Conservation (phyloP, 441 rosid species). For the Erodium trifolium region DNA sequence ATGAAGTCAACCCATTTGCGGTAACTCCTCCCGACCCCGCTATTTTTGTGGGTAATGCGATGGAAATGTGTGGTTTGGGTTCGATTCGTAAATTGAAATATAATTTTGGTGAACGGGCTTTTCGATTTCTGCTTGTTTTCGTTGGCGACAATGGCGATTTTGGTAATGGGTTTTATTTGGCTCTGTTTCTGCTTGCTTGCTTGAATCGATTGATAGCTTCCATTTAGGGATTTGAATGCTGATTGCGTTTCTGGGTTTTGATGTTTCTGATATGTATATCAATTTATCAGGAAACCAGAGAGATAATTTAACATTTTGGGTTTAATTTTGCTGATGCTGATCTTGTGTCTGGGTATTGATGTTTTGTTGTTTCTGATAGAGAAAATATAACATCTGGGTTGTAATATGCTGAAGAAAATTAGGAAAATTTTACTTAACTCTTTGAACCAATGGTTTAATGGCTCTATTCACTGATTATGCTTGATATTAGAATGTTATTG, state of each 20-base stretch:
- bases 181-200: not conserved
- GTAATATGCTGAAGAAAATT: not conserved
- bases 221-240: not conserved
- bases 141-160: conserved; percentile 5
- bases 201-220: not conserved
- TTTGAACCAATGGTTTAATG: not conserved
- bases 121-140: not conserved
- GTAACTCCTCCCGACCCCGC: conserved; percentile 27
- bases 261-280: not conserved
- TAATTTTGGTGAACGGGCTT: not conserved
- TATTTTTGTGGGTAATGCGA: not conserved
- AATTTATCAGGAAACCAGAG: not conserved
- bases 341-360: too few species aligned
- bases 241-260: not conserved
- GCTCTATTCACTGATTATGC: not conserved
- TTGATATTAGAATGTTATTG: not conserved
- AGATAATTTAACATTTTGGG: not conserved
- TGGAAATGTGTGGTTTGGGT: conserved; percentile 2
- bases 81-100: not conserved
- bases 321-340: too few species aligned
- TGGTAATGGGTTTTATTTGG: conserved; percentile 3
- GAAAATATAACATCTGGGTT: too few species aligned
- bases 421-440: not conserved
- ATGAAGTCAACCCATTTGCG: conserved; percentile 87
- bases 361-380: too few species aligned